A percentile compares a stretch with the other conserved stretches of the same genome.
These are phyloP conservation scores for Aureobasidium subglaciale DNA, from an alignment of 2,329 filamentous ascomycete genomes.

Conservation along the genomic window DNA sequence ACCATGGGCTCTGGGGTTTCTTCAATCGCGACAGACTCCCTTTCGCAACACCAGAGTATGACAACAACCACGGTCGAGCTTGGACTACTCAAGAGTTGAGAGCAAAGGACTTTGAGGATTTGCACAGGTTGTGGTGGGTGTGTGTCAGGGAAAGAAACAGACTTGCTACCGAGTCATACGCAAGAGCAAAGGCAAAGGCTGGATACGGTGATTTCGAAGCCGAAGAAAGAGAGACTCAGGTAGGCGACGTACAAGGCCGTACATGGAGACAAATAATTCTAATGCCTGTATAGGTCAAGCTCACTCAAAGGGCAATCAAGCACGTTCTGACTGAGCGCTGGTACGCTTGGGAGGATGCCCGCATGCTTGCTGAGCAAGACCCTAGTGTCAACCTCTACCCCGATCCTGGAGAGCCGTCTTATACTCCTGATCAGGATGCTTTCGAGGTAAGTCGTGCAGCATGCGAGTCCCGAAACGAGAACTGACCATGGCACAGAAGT, in stretches of 20 bases:
- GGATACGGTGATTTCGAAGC: constrained; percentile 69
- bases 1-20: constrained; percentile 91
- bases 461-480: background rate
- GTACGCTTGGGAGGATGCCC: constrained; percentile 78
- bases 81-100: constrained; percentile 85
- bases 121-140: constrained; percentile 90
- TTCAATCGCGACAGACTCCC: constrained; percentile 65
- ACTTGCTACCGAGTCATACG: constrained; percentile 67
- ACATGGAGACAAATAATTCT: background rate
- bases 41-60: constrained; percentile 66
- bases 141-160: constrained; percentile 88
- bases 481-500: background rate
- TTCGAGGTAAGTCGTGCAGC: background rate
- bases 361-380: constrained; percentile 57
- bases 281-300: constrained; percentile 52
- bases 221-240: constrained; percentile 55
- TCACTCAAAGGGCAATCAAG: constrained; percentile 76
- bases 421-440: constrained; percentile 14
- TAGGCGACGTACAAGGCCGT: constrained; percentile 30
- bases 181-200: constrained; percentile 60
- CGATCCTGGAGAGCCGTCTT: constrained; percentile 24
- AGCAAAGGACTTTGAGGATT: constrained; percentile 84
- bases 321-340: constrained; percentile 79
- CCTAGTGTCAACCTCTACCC: constrained; percentile 56
- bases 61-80: constrained; percentile 64